Conservation (phyloP, 441 rosid genomes). For the Capsella rubella region DNA sequence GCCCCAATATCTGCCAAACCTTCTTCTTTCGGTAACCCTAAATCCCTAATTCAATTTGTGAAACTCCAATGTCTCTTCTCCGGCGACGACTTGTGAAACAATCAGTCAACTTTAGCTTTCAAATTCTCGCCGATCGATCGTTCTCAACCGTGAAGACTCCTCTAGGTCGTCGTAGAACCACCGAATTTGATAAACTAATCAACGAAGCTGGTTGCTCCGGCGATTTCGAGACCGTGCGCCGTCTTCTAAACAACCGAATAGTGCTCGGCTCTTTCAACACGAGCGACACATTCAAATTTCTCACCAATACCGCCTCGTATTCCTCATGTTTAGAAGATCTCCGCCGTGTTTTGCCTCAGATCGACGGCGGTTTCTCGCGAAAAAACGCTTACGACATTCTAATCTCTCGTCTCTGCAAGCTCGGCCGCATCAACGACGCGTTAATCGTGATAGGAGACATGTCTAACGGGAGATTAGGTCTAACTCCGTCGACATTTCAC, state of each 20-base stretch:
- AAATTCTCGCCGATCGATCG: slow-evolving; percentile 30
- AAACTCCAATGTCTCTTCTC: slow-evolving; percentile 25
- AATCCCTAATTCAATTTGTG: neutral
- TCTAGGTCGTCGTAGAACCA: slow-evolving; percentile 52
- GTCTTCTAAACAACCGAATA: slow-evolving; percentile 65
- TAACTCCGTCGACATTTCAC: slow-evolving; percentile 52
- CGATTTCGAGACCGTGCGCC: slow-evolving; percentile 57
- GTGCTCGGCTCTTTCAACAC: slow-evolving; percentile 59
- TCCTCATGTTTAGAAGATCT: slow-evolving; percentile 54
- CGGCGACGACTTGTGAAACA: slow-evolving; percentile 37
- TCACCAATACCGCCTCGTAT: slow-evolving; percentile 53
- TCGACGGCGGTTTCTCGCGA: slow-evolving; percentile 63
- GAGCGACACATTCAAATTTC: slow-evolving; percentile 68
- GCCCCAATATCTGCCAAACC: neutral
- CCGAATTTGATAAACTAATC: slow-evolving; percentile 63
- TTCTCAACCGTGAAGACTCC: slow-evolving; percentile 33
- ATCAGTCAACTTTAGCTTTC: slow-evolving; percentile 25
- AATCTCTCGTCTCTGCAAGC: slow-evolving; percentile 65
- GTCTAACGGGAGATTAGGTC: slow-evolving; percentile 42
- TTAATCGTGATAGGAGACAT: slow-evolving; percentile 52
- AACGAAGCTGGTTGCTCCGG: slow-evolving; percentile 55
- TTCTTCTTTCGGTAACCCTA: slow-evolving; percentile 16
- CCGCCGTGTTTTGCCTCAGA: slow-evolving; percentile 50
- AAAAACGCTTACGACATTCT: slow-evolving; percentile 65
- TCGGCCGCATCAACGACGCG: slow-evolving; percentile 52